A percentile compares a stretch with the other conserved stretches of the same genome.
phyloP scores from a whole-genome alignment of 257 asterid species.

The Penstemon eatonii region DNA sequence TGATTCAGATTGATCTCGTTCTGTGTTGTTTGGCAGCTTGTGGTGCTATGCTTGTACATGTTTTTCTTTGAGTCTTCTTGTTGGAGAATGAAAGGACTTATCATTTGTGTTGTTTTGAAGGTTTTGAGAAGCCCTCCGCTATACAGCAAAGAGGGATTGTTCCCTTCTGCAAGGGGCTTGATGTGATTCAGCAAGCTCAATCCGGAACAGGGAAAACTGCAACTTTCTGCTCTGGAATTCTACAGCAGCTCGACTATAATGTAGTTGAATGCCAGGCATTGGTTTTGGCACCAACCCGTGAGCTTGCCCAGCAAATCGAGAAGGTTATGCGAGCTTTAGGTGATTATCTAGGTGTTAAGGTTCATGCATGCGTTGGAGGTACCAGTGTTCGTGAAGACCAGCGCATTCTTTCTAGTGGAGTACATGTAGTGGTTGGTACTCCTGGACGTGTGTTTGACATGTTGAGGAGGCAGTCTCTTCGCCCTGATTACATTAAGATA shows the following conservation, averaged over 20 bases:
- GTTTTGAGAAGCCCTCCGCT: slow-evolving; percentile 69
- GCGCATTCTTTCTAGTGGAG: slow-evolving; percentile 57
- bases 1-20: slow-evolving; percentile 3
- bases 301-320: slow-evolving; percentile 64
- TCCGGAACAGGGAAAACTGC: slow-evolving; percentile 69
- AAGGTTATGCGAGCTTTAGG: slow-evolving; percentile 64
- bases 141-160: slow-evolving; percentile 66
- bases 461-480: slow-evolving; percentile 55
- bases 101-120: slow-evolving; percentile 28
- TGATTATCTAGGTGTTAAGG: slow-evolving; percentile 60
- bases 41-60: not conserved
- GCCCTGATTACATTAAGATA: slow-evolving; percentile 60
- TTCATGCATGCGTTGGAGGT: slow-evolving; percentile 66
- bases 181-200: slow-evolving; percentile 58
- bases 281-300: slow-evolving; percentile 66
- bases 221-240: slow-evolving; percentile 65
- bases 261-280: slow-evolving; percentile 57
- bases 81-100: slow-evolving; percentile 1
- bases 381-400: slow-evolving; percentile 66
- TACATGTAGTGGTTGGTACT: slow-evolving; percentile 62
- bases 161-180: slow-evolving; percentile 63
- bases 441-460: slow-evolving; percentile 66
- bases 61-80: not conserved
- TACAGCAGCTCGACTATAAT: slow-evolving; percentile 51
- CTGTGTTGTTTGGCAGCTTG: not conserved